A percentile compares a stretch with the other conserved stretches of the same genome.
Evolutionary conservation across 2,329 filamentous ascomycete genomes (phyloP).

Genomic region (Cercospora citrullina): DNA sequence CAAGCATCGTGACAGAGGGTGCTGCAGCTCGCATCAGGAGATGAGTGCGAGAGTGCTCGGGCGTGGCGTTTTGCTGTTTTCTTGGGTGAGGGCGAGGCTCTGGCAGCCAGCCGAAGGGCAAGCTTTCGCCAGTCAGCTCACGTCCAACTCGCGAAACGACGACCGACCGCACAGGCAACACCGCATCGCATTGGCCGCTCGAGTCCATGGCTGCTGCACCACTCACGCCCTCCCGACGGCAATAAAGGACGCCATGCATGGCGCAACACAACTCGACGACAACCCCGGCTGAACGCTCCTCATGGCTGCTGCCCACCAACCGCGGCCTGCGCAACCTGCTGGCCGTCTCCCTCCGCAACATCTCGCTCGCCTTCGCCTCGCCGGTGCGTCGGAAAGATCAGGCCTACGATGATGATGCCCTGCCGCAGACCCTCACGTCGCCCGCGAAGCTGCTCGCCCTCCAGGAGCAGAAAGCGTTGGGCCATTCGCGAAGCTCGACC

Average conservation of each 20-base stretch:
- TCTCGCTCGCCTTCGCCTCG: slow-evolving; percentile 63
- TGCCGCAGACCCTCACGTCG: slow-evolving; percentile 65
- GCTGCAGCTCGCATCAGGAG: not conserved
- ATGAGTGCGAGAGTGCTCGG: not conserved
- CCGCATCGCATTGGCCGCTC: not conserved
- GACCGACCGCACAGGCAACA: not conserved
- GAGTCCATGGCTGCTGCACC: not conserved
- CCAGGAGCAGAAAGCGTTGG: slow-evolving; percentile 50
- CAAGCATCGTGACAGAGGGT: not conserved
- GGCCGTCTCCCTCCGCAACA: slow-evolving; percentile 82
- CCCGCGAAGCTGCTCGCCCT: slow-evolving; percentile 64
- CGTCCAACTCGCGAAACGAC: not conserved
- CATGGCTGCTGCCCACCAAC: slow-evolving; percentile 66
- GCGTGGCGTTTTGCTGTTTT: not conserved
- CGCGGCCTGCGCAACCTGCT: slow-evolving; percentile 84
- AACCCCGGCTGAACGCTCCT: slow-evolving; percentile 48
- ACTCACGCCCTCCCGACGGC: not conserved
- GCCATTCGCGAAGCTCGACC: slow-evolving; percentile 61
- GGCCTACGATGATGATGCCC: slow-evolving; percentile 75
- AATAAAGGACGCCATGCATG: slow-evolving; percentile 25
- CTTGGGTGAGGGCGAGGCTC: not conserved
- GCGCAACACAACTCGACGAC: slow-evolving; percentile 23
- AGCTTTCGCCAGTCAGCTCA: not conserved
- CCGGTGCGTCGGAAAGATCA: slow-evolving; percentile 50
- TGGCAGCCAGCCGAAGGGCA: not conserved